Evolutionary conservation across 805 yeast species (phyloP).

Genomic region (Sugiyamaella boreocaroliniensis): DNA sequence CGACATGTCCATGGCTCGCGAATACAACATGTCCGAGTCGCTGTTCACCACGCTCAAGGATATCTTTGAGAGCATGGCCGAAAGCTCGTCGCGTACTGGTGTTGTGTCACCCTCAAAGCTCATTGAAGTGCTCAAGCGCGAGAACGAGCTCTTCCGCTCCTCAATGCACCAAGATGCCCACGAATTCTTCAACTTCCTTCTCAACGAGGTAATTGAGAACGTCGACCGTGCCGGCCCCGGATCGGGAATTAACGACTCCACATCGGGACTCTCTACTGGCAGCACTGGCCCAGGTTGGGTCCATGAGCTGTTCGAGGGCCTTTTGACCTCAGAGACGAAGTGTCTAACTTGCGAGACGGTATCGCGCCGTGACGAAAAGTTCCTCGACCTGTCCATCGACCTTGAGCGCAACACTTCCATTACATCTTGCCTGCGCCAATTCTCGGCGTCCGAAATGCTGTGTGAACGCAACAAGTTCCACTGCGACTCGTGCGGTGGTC

Average conservation of each 20-base stretch:
- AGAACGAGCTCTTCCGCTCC: slow-evolving; percentile 78
- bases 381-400: slow-evolving; percentile 81
- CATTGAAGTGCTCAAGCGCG: slow-evolving; percentile 67
- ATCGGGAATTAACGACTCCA: not conserved
- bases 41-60: slow-evolving; percentile 71
- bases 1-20: slow-evolving; percentile 54
- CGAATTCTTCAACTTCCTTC: slow-evolving; percentile 81
- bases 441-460: slow-evolving; percentile 78
- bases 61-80: slow-evolving; percentile 75
- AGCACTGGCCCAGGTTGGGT: slow-evolving; percentile 36
- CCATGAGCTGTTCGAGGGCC: slow-evolving; percentile 74
- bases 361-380: slow-evolving; percentile 76
- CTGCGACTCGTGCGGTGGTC: slow-evolving; percentile 82
- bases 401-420: slow-evolving; percentile 68
- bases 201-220: slow-evolving; percentile 60
- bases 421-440: slow-evolving; percentile 71
- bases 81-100: slow-evolving; percentile 61
- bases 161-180: slow-evolving; percentile 99
- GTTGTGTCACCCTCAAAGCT: slow-evolving; percentile 77
- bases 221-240: slow-evolving; percentile 28
- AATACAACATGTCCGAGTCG: slow-evolving; percentile 44
- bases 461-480: slow-evolving; percentile 85
- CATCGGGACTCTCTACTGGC: slow-evolving; percentile 3
- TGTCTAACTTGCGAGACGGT: slow-evolving; percentile 84
- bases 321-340: slow-evolving; percentile 76